Base-by-base conservation (phyloP, 495 filamentous ascomycete species). In the Amphirosellinia nigrospora region DNA sequence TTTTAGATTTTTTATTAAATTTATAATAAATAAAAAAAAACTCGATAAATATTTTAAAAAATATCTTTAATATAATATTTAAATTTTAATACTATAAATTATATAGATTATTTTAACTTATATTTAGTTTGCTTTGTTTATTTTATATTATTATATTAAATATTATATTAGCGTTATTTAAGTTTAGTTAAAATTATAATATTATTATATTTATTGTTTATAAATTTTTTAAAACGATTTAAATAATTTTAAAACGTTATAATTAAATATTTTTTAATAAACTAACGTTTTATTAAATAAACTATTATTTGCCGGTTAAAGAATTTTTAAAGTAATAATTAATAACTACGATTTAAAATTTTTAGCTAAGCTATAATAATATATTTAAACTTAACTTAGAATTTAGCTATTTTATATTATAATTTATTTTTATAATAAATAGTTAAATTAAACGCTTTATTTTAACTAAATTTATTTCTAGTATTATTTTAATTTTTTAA, bases 401-500 rank as follows among this genome's bases (percentile, higher is more conserved):
- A 53, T 38, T 32, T 23, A 23, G 0, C 13, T 65, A 13, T 53
- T 65, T 15, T 65, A 65, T 38, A 21, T 19, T 21, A 53, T 38
- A 36, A 21, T 15, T 10, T 65, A 65, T 53, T 65, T 16, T 50
- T 50, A 34, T 16, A 53, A 65, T 39, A 32, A n/a, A n/a, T 65
- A 65, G 53, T n/a, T n/a, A n/a, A n/a, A n/a, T n/a, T n/a, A n/a
- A n/a, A n/a, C n/a, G n/a, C n/a, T n/a, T n/a, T n/a, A 53, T 53
- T 53, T 65, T 26, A n/a, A 65, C 53, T 65, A 65, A 65, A 23
- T 65, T 53, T 1, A 65, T 53, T 65, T 65, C 1, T 4, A 53
- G 15, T 65, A 65, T 52, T 65, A 65, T 65, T 65, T 65, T 53
- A 53, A 65, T 21, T 19, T 23, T 0, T 53, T 65, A 52, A 50